Conservation (phyloP, 352 stramenopile species). For the Pythium biforme region DNA sequence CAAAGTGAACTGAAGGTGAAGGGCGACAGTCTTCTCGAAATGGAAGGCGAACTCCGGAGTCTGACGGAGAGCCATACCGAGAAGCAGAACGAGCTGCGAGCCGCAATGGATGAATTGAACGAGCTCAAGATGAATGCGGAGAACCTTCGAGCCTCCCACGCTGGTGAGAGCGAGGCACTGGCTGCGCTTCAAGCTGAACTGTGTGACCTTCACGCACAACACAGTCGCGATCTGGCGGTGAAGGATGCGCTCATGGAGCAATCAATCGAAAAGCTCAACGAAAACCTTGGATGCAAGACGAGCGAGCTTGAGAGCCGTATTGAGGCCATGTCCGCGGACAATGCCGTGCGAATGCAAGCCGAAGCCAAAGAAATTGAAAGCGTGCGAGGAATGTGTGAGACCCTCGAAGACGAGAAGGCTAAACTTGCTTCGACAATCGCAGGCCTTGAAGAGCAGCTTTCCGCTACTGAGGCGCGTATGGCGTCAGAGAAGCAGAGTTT, state of each 20-base stretch:
- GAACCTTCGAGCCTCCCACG: neutral
- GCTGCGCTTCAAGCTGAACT: neutral
- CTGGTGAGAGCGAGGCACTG: constrained; percentile 2
- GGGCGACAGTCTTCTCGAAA: neutral
- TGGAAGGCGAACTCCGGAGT: neutral
- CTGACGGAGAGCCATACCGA: neutral
- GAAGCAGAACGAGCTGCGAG: neutral
- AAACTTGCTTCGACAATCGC: constrained; percentile 1
- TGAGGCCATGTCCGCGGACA: neutral
- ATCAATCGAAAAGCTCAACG: neutral
- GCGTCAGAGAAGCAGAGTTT: neutral
- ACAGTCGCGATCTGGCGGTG: neutral
- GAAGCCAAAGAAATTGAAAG: constrained; percentile 1
- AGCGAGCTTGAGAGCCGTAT: neutral
- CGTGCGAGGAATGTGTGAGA: neutral
- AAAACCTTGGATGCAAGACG: neutral
- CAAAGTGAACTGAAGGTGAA: constrained; percentile 1
- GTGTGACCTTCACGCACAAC: neutral
- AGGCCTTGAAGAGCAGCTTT: constrained; percentile 4
- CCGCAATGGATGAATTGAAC: neutral
- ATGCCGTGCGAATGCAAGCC: neutral
- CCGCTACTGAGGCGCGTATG: neutral
- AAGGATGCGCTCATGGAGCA: constrained; percentile 7
- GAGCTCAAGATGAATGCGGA: neutral
- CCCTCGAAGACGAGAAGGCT: constrained; percentile 7